Evolutionary conservation across 2,329 filamentous ascomycete genomes (phyloP), one percentile per base, ranked within the genome.

Genomic region (Aspergillus nomiae): DNA sequence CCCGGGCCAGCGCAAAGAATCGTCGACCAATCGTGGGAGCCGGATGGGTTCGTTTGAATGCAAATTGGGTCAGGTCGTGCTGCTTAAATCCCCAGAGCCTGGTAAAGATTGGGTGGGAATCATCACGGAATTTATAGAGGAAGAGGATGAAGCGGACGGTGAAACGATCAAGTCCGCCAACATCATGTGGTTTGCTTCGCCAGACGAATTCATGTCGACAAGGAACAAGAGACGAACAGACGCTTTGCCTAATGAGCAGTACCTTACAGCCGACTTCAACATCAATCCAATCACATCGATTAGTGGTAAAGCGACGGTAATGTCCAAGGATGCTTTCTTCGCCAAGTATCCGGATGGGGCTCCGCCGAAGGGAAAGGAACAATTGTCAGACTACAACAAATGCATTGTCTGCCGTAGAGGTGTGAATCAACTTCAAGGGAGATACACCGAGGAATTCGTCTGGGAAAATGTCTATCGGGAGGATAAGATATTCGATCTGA

Each of bases 91-190:
- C 1, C 92, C 96, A 45, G 92, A 92, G 4, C 86, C 87, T 46
- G 92, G 92, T 67, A 92, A 96, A 71, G 91, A 93, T 12, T 99
- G 95, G 94, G 91, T 96, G 3, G 95, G 92, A 38, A 88, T 99
- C 65, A 90, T 97, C 58, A 90, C 90, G 71, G 89, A 92, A 50
- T 97, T 99, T 69, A 75, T 89, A 45, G 89, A 94, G 53, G 87
- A 89, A 36, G 89, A 90, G 53, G 85, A 91, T 24, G 89, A 90
- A 14, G 89, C 88, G 4, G 76, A 82, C 36, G 72, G 69, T 21
- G 70, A 73, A 51, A 51, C 73, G 32, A 59, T 79, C 67, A 97
- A 92, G 82, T 88, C 89, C 30, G 94, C 91, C 60, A 91, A 90
- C 66, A 95, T 99, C 73, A 90, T 97, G 85, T 99, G 95, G 95